Evolutionary conservation across 257 asterid genomes (phyloP).

Genomic region (Scutellaria barbata): DNA sequence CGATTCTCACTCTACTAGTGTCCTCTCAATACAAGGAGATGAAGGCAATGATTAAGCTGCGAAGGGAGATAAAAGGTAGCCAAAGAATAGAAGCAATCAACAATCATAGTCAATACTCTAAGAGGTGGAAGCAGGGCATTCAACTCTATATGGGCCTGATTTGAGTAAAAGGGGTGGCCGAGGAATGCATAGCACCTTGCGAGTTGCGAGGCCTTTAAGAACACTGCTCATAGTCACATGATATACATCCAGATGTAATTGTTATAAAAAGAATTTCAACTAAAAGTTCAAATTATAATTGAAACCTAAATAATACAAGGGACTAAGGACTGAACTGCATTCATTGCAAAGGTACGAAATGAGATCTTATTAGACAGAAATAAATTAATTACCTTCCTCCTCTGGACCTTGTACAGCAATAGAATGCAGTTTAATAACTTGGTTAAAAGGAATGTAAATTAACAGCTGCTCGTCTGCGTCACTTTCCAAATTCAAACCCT

Average conservation of each 20-base stretch:
- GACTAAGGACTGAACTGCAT: background rate
- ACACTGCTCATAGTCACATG: background rate
- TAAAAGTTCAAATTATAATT: background rate
- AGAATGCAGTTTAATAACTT: conserved; percentile 89
- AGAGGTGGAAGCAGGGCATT: background rate
- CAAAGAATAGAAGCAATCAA: background rate
- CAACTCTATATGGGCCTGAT: background rate
- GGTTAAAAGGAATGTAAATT: conserved; percentile 83
- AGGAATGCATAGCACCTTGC: background rate
- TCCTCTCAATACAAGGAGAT: background rate
- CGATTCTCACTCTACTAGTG: conserved; percentile 5
- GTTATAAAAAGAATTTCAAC: background rate
- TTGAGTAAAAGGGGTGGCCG: background rate
- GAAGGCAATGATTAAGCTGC: background rate
- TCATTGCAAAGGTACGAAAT: background rate
- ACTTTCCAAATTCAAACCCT: conserved; percentile 83
- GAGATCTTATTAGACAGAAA: conserved; percentile 11
- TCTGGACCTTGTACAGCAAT: conserved; percentile 75
- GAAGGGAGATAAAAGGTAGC: background rate
- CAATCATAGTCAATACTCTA: background rate
- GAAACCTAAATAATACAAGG: background rate
- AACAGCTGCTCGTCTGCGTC: conserved; percentile 97
- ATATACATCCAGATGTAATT: background rate
- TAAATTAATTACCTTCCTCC: conserved; percentile 71
- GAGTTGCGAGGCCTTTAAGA: background rate